Evolutionary conservation across 2,329 filamentous ascomycete genomes (phyloP), one percentile per base, ranked within the genome.

Genomic region (Hypoxylon sp.): DNA sequence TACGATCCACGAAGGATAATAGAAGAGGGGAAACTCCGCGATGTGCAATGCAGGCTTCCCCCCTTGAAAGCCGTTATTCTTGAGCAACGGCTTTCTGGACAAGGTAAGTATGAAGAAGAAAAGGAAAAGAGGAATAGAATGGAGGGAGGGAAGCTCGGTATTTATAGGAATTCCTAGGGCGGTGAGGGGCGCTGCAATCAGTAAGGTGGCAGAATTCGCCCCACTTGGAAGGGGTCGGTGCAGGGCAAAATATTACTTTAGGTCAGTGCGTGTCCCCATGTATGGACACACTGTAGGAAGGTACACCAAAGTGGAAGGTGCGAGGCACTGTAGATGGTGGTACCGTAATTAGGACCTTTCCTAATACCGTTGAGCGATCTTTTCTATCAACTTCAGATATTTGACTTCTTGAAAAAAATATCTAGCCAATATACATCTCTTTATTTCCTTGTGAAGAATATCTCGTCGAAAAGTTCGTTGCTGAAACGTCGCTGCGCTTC

Each of bases 41-140:
- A 73, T 85, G 84, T 86, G 84, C 84, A 86, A 86, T 86, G 84
- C 81, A 86, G 84, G 82, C 79, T 81, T 83, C 79, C 71, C 76
- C 73, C 56, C 64, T 72, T 73, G 61, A 63, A 41, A 50, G 19
- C 59, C 67, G 51, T 50, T 41, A 74, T 75, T 71, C 74, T 63
- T 79, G 78, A 79, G 67, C 77, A 61, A 58, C 50, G 60, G 32
- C 25, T 11, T 43, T 65, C 66, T 66, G 67, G 72, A 74, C 60
- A 79, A 79, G 76, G 77, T 79, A 79, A 79, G 78, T 79, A 79
- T 80, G 72, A 74, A 64, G 66, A 72, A 67, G 56, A 71, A 74
- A 73, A 49, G 60, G 34, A 65, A 51, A 53, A 49, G 32, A 57
- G 60, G 28, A 6, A 7, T 2, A 52, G 14, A 7, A 11, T 23